Base-by-base conservation (phyloP, 2,329 filamentous ascomycete species). In the Trichoderma arundinaceum region DNA sequence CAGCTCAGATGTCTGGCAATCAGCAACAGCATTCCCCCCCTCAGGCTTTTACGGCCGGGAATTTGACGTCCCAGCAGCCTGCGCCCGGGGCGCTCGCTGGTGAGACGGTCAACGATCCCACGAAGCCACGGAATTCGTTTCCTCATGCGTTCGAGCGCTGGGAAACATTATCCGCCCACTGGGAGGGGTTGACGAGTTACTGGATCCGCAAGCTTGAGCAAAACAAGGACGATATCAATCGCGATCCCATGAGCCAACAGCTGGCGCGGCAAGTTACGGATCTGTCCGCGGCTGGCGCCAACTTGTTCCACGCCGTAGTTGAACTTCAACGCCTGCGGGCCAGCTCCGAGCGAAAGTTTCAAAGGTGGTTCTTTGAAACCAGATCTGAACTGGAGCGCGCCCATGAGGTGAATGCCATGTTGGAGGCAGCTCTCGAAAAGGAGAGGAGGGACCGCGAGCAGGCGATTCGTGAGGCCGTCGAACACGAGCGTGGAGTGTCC, bases 321-420 rank as follows among this genome's bases (percentile, higher is more conserved):
- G 95, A 99, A 77, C 82, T 99, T 52, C 95, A 99, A 77, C 89
- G 95, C 35, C 83, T 99, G 32, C 90, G 95, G 49, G 95, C 95
- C 43, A 97, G 93, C 64, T 98, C 94, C 0, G 95, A 99, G 78
- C 89, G 95, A 69, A 98, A 98, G 76, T 99, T 99, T 72, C 95
- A 99, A 78, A 87, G 95, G 58, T 99, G 95, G 95, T 98, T 98
- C 79, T 97, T 96, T 72, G 95, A 99, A 76, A 97, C 94, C 7
- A 86, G 94, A 59, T 86, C 90, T 38, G 94, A 98, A 71, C 88
- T 96, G 70, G 95, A 98, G 79, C 88, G 91, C 33, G 86, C 89
- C 57, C 90, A 92, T 70, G 95, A 98, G 77, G 83, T 91, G 43
- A 91, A 92, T 65, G 93, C 88, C 3, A 87, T 94, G 74, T 80